Percentiles rank a stretch among this genome's conserved stretches.
Conservation (phyloP, 139 green algal genomes). For the Picochlorum sp. region DNA sequence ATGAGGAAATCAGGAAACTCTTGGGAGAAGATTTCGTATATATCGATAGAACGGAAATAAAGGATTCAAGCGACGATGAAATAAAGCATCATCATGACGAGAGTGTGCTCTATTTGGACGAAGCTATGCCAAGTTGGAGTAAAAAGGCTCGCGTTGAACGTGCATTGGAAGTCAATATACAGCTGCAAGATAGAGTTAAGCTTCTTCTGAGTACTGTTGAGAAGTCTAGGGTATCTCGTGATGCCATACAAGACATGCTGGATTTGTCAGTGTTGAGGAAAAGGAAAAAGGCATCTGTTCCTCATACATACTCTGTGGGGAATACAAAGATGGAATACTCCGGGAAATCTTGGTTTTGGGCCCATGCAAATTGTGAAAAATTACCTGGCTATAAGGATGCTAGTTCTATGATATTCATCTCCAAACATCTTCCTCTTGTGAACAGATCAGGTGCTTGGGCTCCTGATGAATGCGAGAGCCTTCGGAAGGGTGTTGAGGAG, state of each 20-base stretch:
- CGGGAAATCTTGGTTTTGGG: slow-evolving; percentile 11
- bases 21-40: slow-evolving; percentile 2
- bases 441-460: slow-evolving; percentile 3
- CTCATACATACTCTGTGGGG: neutral
- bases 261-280: neutral
- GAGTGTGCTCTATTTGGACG: no score
- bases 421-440: slow-evolving; percentile 4
- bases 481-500: slow-evolving; percentile 24
- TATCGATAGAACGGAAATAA: neutral
- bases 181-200: neutral
- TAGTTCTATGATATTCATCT: neutral
- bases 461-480: slow-evolving; percentile 18
- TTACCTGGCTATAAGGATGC: neutral
- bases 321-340: slow-evolving; percentile 1
- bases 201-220: neutral
- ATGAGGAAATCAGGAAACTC: neutral
- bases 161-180: slow-evolving; percentile 2
- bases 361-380: neutral
- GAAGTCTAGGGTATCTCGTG: no score
- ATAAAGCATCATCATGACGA: neutral
- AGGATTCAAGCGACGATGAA: neutral
- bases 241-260: no score
- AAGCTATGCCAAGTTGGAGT: neutral
- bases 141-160: neutral
- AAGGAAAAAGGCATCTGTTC: neutral